A percentile compares a stretch with the other conserved stretches of the same genome.
Conservation (phyloP, 2,329 filamentous ascomycete species). For the Alternaria conjuncta region DNA sequence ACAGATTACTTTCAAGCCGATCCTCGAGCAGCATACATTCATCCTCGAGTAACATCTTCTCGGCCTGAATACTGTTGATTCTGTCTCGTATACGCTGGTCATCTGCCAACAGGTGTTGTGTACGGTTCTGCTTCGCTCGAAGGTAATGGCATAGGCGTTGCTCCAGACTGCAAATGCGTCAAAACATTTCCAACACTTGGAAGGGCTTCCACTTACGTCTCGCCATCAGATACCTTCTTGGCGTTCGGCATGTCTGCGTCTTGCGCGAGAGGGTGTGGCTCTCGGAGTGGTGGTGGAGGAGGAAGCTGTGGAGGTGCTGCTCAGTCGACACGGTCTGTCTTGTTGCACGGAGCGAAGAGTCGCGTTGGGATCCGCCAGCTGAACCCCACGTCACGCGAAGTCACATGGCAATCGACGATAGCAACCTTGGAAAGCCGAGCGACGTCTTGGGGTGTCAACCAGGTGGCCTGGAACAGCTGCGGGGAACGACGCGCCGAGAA, state of each 20-base stretch:
- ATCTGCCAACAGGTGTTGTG: not conserved
- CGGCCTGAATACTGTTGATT: not conserved
- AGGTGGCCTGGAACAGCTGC: not conserved
- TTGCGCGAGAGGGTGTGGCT: not conserved
- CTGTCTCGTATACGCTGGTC: not conserved
- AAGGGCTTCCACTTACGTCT: not conserved
- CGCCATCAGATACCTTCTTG: fast-evolving
- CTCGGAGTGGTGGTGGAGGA: not conserved
- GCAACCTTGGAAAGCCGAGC: not conserved
- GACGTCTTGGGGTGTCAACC: not conserved
- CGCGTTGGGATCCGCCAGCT: not conserved
- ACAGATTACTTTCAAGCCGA: not conserved
- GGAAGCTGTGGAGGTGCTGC: not conserved
- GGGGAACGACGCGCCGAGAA: not conserved
- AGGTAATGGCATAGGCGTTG: not conserved
- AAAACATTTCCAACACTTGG: not conserved
- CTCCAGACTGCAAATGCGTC: not conserved
- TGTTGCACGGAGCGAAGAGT: not conserved
- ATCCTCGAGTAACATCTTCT: not conserved
- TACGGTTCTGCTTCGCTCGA: not conserved
- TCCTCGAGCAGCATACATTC: not conserved
- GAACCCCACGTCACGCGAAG: not conserved
- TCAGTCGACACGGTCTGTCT: not conserved
- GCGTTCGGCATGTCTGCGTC: not conserved
- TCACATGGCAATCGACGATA: not conserved